Conservation (phyloP, 2,329 filamentous ascomycete species). For the Colletotrichum sp. region DNA sequence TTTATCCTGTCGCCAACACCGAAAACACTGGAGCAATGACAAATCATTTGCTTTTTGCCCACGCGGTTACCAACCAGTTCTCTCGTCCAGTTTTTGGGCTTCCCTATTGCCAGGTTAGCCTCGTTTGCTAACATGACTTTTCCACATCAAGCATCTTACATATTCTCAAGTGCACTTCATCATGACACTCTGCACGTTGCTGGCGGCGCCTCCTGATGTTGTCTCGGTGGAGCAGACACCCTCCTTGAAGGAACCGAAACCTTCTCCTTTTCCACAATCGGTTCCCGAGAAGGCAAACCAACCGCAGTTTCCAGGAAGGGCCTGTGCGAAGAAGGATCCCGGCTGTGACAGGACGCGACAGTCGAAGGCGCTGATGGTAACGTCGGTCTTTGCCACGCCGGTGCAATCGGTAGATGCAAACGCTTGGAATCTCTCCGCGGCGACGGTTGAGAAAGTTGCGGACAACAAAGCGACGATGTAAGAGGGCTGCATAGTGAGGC, state of each 20-base stretch:
- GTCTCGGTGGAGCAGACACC: not conserved
- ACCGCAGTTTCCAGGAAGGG: not conserved
- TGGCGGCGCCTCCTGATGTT: not conserved
- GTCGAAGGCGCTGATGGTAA: slow-evolving; percentile 29
- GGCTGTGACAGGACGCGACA: not conserved
- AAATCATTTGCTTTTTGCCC: not conserved
- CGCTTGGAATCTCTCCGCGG: not conserved
- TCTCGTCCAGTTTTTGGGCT: not conserved
- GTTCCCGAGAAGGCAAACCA: not conserved
- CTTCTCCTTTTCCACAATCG: not conserved
- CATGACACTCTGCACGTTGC: not conserved
- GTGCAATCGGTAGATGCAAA: not conserved
- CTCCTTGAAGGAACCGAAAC: not conserved
- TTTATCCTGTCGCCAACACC: not conserved
- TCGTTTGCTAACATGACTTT: not conserved
- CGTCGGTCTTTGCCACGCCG: not conserved
- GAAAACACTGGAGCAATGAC: not conserved
- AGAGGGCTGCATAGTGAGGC: not conserved
- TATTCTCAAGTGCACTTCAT: not conserved
- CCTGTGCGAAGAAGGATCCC: not conserved
- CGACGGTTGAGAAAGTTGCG: not conserved
- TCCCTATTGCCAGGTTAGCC: not conserved
- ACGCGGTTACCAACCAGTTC: not conserved
- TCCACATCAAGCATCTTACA: not conserved
- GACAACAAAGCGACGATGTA: not conserved